Base-by-base conservation (phyloP, 371 early-diverging fungal genomes). In the Paraphysoderma sedebokerense region DNA sequence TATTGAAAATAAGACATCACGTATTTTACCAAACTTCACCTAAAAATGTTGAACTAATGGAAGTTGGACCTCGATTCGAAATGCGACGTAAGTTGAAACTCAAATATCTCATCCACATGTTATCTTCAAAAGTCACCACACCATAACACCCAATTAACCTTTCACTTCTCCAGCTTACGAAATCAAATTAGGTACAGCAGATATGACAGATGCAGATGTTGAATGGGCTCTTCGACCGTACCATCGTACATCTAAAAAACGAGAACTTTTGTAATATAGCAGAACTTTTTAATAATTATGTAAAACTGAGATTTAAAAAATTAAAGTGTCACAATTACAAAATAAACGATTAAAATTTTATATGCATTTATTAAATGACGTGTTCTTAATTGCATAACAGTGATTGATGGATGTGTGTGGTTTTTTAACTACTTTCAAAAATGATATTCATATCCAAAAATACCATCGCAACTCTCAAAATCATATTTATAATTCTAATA, bases 51-150 rank as follows among this genome's bases (percentile, higher is more conserved):
- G 81, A 88, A 54, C 65, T 98, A 38, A 86, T 87, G 30, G 96
- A 95, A 61, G 91, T 95, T n/a, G 93, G 95, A 0, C 98, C 98
- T 32, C 79, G 96, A 38, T 98, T 98, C 58, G 95, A 96, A 62
- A 86, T 96, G 90, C 71, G 85, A 66, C 75, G 83, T 82, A 70
- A 61, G 74, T 63, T 42, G 17, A 12, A 29, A 13, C 8, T 38
- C 11, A n/a, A n/a, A n/a, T n/a, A n/a, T n/a, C n/a, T n/a, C n/a
- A 15, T 41, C 13, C n/a, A 17, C n/a, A 17, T 13, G 13, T 13
- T 19, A 35, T 13, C 13, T 17, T 41, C n/a, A n/a, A n/a, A 19
- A 4, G 29, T 56, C 12, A 19, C 27, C 19, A 24, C 20, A 39
- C 29, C 19, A 22, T n/a, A 15, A 22, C 0, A 52, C 24, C 22